Evolutionary conservation across 176 grass and related monocot species (phyloP), one percentile per base, ranked within the genome.

Genomic region (Miscanthus lutarioriparius): DNA sequence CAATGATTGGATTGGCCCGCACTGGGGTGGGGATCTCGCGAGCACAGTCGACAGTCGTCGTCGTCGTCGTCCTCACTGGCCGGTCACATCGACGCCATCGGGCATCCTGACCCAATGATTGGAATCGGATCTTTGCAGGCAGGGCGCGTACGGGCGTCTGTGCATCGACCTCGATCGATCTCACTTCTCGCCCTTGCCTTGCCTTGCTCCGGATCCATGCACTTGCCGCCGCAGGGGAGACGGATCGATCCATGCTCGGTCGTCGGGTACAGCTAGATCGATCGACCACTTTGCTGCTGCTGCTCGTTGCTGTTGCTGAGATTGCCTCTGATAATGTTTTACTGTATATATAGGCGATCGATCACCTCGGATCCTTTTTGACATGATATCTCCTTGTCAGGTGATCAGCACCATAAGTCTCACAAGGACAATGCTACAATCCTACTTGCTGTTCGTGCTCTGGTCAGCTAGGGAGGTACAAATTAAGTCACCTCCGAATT

Each of bases 101-200:
- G 67, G 36, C 10, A 14, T 49, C 71, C 71, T 75, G 47, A 53
- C 48, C 48, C 47, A 76, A 76, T 76, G 48, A 76, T 76, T 56
- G 47, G 73, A 35, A n/a, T 12, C 15, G 48, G 73, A 76, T 76
- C 72, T 53, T 33, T 32, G 30, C 48, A 76, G 47, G 30, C 48
- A 7, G 8, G 14, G 26, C 2, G 4, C 25, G 71, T 33, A 75
- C 72, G 72, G 47, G 15, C 44, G 8, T 4, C 72, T 53, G 72
- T 53, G 17, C 71, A 3, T 48, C 35, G 67, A 71, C 22, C 72
- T 47, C 20, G 17, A 70, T 37, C 67, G 36, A 37, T 68, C 12
- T 48, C 8, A 22, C 6, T 9, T 35, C 10, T 47, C 7, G 7
- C 51, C 39, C 8, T 40, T 40, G 39, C 39, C 39, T 40, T 40